Conservation (phyloP, 2,329 filamentous ascomycete species). For the Delphinella strobiligena region DNA sequence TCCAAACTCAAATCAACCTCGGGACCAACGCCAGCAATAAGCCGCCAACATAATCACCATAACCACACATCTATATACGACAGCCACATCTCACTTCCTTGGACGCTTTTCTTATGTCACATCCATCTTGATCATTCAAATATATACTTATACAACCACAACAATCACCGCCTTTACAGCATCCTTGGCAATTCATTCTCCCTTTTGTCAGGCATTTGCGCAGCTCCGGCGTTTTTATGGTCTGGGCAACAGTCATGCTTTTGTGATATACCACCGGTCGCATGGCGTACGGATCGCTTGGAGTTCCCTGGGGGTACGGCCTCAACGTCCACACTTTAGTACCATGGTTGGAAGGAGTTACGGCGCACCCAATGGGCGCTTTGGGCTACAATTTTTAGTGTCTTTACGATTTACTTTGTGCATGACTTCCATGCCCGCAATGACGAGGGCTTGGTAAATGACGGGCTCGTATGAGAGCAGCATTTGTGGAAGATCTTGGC, state of each 20-base stretch:
- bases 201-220: slow-evolving; percentile 7
- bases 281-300: neutral
- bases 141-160: neutral
- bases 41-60: neutral
- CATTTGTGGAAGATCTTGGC: too few relatives aligned
- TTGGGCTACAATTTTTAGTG: neutral
- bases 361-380: neutral
- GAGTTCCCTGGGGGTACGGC: neutral
- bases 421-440: neutral
- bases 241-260: slow-evolving; percentile 1
- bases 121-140: neutral
- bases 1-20: slow-evolving; percentile 11
- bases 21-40: slow-evolving; percentile 25
- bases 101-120: too few relatives aligned
- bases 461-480: neutral
- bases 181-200: slow-evolving; percentile 1
- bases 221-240: slow-evolving; percentile 1
- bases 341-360: neutral
- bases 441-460: neutral
- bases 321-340: neutral
- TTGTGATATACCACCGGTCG: slow-evolving; percentile 5
- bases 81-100: too few relatives aligned
- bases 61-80: neutral
- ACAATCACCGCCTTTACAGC: too few relatives aligned
- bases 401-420: neutral